phyloP scores from a whole-genome alignment of 139 green algal genomes.

The Tetraselmis striata region DNA sequence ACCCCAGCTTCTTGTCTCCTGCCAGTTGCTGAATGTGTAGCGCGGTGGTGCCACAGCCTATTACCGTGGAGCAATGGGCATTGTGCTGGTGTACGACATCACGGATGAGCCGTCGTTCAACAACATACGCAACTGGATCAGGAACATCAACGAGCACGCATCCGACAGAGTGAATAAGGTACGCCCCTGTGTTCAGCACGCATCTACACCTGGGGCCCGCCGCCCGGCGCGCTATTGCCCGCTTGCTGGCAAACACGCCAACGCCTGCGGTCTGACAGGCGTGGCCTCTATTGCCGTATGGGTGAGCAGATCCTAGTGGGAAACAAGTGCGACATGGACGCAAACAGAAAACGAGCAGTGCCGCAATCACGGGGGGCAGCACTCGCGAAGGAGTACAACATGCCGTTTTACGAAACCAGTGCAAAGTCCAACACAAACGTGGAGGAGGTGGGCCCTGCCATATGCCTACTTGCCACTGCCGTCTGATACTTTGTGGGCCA shows the following conservation, averaged over 20 bases:
- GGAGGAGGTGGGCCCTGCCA: constrained; percentile 54
- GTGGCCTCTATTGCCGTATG: background rate
- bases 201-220: background rate
- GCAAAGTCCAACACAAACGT: constrained; percentile 78
- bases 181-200: background rate
- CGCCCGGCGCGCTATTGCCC: background rate
- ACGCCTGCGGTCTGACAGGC: background rate
- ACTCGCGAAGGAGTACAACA: constrained; percentile 84
- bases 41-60: constrained; percentile 80
- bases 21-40: too few species aligned
- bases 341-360: constrained; percentile 72
- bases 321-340: constrained; percentile 93
- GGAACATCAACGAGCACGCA: constrained; percentile 96
- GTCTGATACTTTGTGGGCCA: too few species aligned
- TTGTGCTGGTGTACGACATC: constrained; percentile 96
- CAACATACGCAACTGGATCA: constrained; percentile 97
- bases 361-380: constrained; percentile 63
- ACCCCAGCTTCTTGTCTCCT: too few species aligned
- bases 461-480: too few species aligned
- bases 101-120: constrained; percentile 91
- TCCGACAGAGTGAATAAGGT: constrained; percentile 92
- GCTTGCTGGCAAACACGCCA: background rate
- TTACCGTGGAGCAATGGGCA: constrained; percentile 94
- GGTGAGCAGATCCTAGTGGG: constrained; percentile 81
- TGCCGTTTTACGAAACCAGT: constrained; percentile 89